Evolutionary conservation across 495 filamentous ascomycete species (phyloP), one percentile per base, ranked within the genome.

Genomic region (Penicillium crystallinum): DNA sequence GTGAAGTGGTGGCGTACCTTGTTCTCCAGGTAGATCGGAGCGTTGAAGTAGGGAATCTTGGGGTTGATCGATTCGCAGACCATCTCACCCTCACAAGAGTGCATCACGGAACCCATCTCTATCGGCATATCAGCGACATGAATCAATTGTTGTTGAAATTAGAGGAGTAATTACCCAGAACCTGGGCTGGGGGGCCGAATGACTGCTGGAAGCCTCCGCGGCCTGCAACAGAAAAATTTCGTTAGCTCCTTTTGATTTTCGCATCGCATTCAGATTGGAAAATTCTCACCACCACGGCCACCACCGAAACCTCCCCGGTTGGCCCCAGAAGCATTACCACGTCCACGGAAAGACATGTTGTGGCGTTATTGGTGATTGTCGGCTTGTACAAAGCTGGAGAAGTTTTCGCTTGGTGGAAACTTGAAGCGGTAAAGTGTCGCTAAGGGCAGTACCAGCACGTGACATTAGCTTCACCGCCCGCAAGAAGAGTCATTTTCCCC

Each of bases 11-110:
- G 18, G 58, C 66, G 49, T 64, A 88, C 88, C 82, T 97, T 97
- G 78, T 97, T 97, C 80, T 98, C 91, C 45, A 97, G 85, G 77
- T 91, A 98, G 63, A 97, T 95, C 45, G 89, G 90, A 34, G 95
- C 93, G 76, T 97, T 97, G 85, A 98, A 98, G 73, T 97, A 95
- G 40, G 93, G 93, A 46, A 98, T 87, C 76, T 97, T 97, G 49
- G 88, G 78, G 77, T 96, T 97, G 69, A 86, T 82, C 47, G 87
- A 91, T 73, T 88, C 82, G 85, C 91, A 95, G 54, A 98, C 84
- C 75, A 98, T 90, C 71, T 98, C 93, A 63, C 93, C 92, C 71
- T 98, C 93, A 72, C 87, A 91, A 33, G 89, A 82, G 73, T 98
- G 93, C 65, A 97, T 70, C 72, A 97, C 92, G 58, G 81, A 78